Base-by-base conservation (phyloP, 2,329 filamentous ascomycete genomes). In the Nemania abortiva region DNA sequence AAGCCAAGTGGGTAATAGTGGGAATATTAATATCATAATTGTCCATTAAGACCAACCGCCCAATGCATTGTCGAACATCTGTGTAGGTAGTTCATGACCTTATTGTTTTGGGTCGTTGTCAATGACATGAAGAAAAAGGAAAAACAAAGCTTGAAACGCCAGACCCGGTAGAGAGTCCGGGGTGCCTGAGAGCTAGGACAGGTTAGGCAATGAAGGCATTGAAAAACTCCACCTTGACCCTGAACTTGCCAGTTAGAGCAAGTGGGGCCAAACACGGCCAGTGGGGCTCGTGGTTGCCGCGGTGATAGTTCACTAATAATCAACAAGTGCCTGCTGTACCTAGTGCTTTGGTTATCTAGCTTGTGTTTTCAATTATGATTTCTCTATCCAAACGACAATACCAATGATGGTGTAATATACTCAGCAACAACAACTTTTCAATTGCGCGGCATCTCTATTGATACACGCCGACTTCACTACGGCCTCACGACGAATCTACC, bases 251-350 rank as follows among this genome's bases (percentile, higher is more conserved):
- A 15, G 42, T 45, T 53, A 6, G 27, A 37, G 61, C 18, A 63
- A 11, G 59, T 27, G 62, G 61, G 22, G n/a, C 63, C 1, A 53
- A 45, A 49, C 53, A 60, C 27, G 27, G 2, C 10, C 37, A 29
- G 42, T 54, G 56, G 39, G 18, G 65, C 13, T 49, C 1, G 7
- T 31, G 34, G 67, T 71, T 70, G 67, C 70, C 18, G 15, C 57
- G 58, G 70, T 67, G 64, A 71, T 58, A 13, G 18, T 47, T 55
- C 13, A 50, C 64, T 55, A 63, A 65, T 53, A 70, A 67, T 70
- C 67, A 71, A 71, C 70, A 70, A 70, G 63, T 15, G 53, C 64
- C 53, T 63, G 24, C 31, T 15, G 5, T 54, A 20, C 53, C 53
- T 18, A 39, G 24, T 37, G 53, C n/a, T 22, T 22, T 10, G 24